Conservation (phyloP, 305 asterid genomes). For the Fraxinus greggii region DNA sequence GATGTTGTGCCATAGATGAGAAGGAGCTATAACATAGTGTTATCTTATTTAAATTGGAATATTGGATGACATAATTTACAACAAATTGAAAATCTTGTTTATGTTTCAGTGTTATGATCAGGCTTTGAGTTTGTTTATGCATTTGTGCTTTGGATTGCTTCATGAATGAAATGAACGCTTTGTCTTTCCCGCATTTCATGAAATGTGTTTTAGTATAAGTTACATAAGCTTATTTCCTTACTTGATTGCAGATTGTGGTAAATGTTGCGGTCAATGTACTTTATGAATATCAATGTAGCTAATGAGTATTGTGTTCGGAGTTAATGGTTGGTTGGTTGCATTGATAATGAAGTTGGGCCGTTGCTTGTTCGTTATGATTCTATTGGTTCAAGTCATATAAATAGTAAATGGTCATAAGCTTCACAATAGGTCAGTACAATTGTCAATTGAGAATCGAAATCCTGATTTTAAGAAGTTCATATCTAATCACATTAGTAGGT, state of each 20-base stretch:
- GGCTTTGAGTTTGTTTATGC: conserved; percentile 1
- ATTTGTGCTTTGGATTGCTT: conserved; percentile 14
- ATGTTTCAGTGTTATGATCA: conserved; percentile 9
- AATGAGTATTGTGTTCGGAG: background rate
- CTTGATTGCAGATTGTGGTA: background rate
- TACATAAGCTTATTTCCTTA: background rate
- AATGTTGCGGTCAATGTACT: background rate
- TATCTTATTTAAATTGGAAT: conserved; percentile 15
- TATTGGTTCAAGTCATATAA: background rate
- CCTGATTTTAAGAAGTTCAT: background rate
- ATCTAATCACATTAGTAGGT: background rate
- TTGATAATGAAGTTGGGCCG: background rate
- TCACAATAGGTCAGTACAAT: background rate
- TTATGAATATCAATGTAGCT: background rate
- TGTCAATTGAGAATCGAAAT: background rate
- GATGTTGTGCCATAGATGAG: conserved; percentile 47
- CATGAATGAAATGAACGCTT: background rate
- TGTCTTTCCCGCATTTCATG: background rate
- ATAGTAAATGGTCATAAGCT: background rate
- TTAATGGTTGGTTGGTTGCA: background rate
- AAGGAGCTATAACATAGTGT: background rate
- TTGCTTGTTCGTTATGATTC: background rate
- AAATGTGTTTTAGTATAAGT: background rate
- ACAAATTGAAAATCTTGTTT: conserved; percentile 4
- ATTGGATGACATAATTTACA: conserved; percentile 3